A percentile compares a stretch with the other conserved stretches of the same genome.
These are phyloP conservation scores for Arabidopsis thaliana DNA, from an alignment of 345 rosid genomes.

Conservation along the genomic window DNA sequence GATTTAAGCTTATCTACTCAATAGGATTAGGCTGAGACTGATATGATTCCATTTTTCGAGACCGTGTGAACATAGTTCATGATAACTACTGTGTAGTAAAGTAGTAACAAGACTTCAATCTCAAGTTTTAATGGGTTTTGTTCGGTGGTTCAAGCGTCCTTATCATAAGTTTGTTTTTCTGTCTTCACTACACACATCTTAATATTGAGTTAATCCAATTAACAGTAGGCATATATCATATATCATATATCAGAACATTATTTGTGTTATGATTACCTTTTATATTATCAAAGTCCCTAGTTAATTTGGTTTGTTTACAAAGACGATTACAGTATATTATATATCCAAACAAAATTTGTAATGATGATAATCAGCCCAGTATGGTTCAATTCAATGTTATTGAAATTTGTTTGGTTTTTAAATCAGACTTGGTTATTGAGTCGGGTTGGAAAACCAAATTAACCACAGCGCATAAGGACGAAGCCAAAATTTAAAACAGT, in stretches of 20 bases:
- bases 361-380: neutral
- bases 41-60: too few relatives aligned
- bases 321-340: too few relatives aligned
- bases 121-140: constrained; percentile 20
- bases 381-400: neutral
- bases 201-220: neutral
- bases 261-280: neutral
- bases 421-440: neutral
- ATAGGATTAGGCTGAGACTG: too few relatives aligned
- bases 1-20: too few relatives aligned
- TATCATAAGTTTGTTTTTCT: constrained; percentile 52
- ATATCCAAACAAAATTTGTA: neutral
- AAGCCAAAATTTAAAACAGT: constrained; percentile 17
- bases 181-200: constrained; percentile 30
- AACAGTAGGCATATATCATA: neutral
- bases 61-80: too few relatives aligned
- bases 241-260: neutral
- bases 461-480: neutral
- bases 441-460: constrained; percentile 23
- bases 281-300: neutral
- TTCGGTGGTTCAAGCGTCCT: constrained; percentile 27
- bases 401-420: neutral
- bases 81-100: too few relatives aligned
- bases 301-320: too few relatives aligned
- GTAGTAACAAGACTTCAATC: neutral